Conservation (phyloP, 805 yeast species). For the Candida silvicultrix region DNA sequence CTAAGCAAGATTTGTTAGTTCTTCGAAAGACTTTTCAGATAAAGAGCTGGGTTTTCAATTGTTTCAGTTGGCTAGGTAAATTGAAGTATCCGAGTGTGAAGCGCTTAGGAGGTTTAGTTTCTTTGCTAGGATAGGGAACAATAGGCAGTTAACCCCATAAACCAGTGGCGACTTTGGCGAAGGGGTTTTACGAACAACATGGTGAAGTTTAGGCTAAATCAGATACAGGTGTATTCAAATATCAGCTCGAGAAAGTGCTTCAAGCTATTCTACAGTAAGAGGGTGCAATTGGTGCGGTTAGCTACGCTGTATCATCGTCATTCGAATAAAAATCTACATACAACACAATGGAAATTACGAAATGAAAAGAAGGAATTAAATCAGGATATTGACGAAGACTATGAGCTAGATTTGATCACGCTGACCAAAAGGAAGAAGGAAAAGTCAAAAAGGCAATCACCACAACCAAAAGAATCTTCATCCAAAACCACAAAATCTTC, state of each 20-base stretch:
- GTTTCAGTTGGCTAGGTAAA: no score
- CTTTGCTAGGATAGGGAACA: background rate
- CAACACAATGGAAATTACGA: background rate
- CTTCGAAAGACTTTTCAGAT: no score
- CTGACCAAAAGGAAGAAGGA: background rate
- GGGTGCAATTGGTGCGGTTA: background rate
- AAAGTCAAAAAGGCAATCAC: background rate
- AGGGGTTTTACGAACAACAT: background rate
- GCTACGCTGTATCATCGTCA: background rate
- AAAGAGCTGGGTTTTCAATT: no score
- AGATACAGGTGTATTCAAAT: background rate
- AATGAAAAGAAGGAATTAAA: background rate
- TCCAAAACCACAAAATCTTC: background rate
- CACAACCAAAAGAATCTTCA: background rate
- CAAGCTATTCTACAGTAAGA: background rate
- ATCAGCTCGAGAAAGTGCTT: background rate
- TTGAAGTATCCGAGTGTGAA: no score
- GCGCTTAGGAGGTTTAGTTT: background rate
- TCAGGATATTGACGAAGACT: background rate
- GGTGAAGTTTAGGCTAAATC: background rate
- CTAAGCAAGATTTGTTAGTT: no score
- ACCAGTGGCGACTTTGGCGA: background rate
- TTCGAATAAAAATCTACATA: background rate
- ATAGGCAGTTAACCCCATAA: background rate
- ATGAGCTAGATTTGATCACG: background rate